phyloP scores from a whole-genome alignment of 208 protist genomes.

The Acanthamoeba healyi region DNA sequence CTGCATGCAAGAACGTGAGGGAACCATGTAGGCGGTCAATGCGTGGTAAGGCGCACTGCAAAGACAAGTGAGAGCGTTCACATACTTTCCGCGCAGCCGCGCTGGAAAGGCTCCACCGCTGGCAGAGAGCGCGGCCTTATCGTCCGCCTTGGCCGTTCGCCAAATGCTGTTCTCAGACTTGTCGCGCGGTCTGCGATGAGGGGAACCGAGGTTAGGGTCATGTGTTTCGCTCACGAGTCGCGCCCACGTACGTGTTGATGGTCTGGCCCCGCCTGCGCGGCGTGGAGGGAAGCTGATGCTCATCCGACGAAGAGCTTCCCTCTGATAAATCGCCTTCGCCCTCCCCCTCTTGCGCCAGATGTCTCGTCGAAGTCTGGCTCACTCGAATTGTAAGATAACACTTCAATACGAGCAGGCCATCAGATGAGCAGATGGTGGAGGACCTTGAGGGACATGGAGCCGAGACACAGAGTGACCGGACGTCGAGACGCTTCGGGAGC shows the following conservation, averaged over 20 bases:
- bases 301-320: neutral
- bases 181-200: neutral
- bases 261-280: neutral
- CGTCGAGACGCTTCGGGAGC: neutral
- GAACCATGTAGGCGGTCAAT: too few relatives aligned
- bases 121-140: neutral
- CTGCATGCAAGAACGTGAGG: too few relatives aligned
- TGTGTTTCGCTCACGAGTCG: neutral
- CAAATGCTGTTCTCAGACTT: conserved; percentile 4
- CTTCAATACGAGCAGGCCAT: too few relatives aligned
- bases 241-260: neutral
- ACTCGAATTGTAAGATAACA: neutral
- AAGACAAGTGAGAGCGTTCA: neutral
- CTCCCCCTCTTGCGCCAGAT: neutral
- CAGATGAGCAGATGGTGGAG: neutral
- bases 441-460: conserved; percentile 12
- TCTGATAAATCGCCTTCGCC: neutral
- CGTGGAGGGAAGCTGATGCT: neutral
- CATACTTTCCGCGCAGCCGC: neutral
- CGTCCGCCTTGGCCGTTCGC: neutral
- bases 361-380: neutral
- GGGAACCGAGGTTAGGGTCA: neutral
- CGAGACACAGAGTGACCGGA: neutral
- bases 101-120: neutral
- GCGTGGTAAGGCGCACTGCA: too few relatives aligned